Evolutionary conservation across 2,329 filamentous ascomycete genomes (phyloP).

Genomic region (Phialocephala sp.): DNA sequence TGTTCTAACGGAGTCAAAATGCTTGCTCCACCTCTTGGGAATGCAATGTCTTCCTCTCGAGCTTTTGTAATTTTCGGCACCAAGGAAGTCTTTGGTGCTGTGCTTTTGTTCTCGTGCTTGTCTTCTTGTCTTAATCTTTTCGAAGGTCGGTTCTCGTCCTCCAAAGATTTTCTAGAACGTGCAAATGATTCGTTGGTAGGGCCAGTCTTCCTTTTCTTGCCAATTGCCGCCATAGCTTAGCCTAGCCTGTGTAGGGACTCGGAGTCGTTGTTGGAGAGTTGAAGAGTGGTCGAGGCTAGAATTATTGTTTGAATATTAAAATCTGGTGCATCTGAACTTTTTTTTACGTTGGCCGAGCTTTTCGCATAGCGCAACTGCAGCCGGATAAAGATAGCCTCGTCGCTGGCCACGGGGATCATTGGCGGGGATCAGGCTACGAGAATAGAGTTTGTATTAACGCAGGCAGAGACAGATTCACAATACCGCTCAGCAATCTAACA

Average conservation of each 20-base stretch:
- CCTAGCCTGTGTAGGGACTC: not conserved
- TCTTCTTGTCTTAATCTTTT: constrained; percentile 40
- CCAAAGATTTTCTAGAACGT: constrained; percentile 37
- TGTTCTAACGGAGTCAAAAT: constrained; percentile 91
- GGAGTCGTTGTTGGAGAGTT: constrained; percentile 8
- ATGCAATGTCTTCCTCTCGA: constrained; percentile 84
- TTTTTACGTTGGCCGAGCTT: constrained; percentile 22
- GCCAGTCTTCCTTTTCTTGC: constrained; percentile 42
- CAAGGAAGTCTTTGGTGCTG: constrained; percentile 29
- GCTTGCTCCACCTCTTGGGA: constrained; percentile 90
- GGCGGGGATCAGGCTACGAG: not conserved
- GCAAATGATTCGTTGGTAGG: constrained; percentile 44
- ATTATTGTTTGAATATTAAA: not conserved
- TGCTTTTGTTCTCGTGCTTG: constrained; percentile 28
- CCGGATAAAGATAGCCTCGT: not conserved
- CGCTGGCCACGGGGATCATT: not conserved
- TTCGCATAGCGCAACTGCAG: not conserved
- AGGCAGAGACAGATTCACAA: constrained; percentile 11
- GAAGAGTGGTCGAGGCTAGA: not conserved
- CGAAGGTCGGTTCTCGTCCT: constrained; percentile 37
- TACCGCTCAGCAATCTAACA: not conserved
- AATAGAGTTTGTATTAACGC: not conserved
- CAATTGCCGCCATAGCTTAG: constrained; percentile 41
- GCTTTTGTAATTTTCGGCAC: constrained; percentile 48
- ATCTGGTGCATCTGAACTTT: constrained; percentile 18